phyloP scores from a whole-genome alignment of 257 asterid genomes.

The Solanum medicagineum region DNA sequence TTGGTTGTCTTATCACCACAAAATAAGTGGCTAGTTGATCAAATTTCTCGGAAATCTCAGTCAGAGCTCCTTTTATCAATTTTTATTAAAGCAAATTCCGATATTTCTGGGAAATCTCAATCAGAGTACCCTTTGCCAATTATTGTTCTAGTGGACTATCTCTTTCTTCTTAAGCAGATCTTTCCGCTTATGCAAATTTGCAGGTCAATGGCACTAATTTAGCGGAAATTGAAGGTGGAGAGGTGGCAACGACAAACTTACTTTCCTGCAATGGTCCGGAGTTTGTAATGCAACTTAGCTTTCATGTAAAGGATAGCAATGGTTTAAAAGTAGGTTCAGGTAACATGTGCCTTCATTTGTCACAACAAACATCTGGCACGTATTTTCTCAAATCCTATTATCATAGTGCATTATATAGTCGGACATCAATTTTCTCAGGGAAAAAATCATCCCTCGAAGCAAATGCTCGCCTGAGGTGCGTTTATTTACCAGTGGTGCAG shows the following conservation, averaged over 20 bases:
- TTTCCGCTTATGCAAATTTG: not conserved
- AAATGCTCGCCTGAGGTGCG: slow-evolving; percentile 64
- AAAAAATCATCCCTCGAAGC: slow-evolving; percentile 26
- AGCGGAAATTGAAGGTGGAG: slow-evolving; percentile 47
- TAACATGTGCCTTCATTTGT: slow-evolving; percentile 2
- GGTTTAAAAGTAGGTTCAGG: slow-evolving; percentile 16
- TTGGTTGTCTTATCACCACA: not conserved
- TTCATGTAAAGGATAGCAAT: slow-evolving; percentile 6
- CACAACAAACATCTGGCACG: not conserved
- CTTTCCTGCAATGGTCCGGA: slow-evolving; percentile 54
- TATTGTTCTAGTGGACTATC: not conserved
- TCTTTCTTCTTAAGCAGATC: not conserved
- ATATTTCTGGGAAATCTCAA: not conserved
- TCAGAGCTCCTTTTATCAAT: not conserved
- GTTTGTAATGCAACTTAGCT: slow-evolving; percentile 35
- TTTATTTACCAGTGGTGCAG: slow-evolving; percentile 53
- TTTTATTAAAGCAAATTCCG: not conserved
- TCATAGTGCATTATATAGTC: not conserved
- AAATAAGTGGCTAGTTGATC: not conserved
- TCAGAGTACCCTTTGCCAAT: not conserved
- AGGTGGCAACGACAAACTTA: slow-evolving; percentile 51
- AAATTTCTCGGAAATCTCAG: not conserved
- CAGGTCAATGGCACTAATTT: slow-evolving; percentile 63
- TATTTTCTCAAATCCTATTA: not conserved
- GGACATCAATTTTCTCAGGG: slow-evolving; percentile 17